These are phyloP conservation scores for Calycina herbarum DNA, from an alignment of 2,329 filamentous ascomycete genomes.

Conservation along the genomic window DNA sequence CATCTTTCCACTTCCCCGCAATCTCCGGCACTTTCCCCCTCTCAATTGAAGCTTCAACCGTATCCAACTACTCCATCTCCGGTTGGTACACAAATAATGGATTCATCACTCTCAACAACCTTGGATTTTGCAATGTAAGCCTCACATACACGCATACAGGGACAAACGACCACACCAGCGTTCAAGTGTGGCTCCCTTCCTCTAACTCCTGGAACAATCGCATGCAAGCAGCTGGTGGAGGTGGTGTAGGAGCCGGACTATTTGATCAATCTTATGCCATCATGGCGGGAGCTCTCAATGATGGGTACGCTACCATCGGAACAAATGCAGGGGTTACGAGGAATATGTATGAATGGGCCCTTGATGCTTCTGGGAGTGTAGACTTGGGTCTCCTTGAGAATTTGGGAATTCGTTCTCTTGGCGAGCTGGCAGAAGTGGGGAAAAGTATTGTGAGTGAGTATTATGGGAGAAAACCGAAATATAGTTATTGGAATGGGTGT, in stretches of 20 bases:
- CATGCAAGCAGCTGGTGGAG: background rate
- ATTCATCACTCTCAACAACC: background rate
- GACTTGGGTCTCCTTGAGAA: background rate
- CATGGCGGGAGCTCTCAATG: conserved; percentile 7
- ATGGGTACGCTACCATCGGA: conserved; percentile 30
- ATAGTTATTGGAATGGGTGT: conserved; percentile 43
- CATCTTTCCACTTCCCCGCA: background rate
- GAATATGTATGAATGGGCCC: background rate
- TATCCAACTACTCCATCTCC: background rate
- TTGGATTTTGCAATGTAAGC: conserved; percentile 34
- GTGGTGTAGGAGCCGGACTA: conserved; percentile 30
- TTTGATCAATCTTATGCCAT: conserved; percentile 13
- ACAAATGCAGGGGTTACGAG: conserved; percentile 33
- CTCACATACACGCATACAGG: conserved; percentile 33
- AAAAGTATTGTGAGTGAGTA: conserved; percentile 38
- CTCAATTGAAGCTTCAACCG: background rate
- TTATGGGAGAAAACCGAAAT: conserved; percentile 38
- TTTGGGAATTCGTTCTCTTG: background rate
- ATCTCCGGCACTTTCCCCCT: background rate
- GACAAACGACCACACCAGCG: conserved; percentile 7
- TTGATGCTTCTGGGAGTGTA: background rate
- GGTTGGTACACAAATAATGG: background rate
- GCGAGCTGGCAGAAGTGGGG: conserved; percentile 33
- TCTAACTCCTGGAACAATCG: background rate
- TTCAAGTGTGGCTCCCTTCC: conserved; percentile 5